Evolutionary conservation across 2,329 filamentous ascomycete genomes (phyloP), one percentile per base, ranked within the genome.

Genomic region (Aspergillus carbonarius): DNA sequence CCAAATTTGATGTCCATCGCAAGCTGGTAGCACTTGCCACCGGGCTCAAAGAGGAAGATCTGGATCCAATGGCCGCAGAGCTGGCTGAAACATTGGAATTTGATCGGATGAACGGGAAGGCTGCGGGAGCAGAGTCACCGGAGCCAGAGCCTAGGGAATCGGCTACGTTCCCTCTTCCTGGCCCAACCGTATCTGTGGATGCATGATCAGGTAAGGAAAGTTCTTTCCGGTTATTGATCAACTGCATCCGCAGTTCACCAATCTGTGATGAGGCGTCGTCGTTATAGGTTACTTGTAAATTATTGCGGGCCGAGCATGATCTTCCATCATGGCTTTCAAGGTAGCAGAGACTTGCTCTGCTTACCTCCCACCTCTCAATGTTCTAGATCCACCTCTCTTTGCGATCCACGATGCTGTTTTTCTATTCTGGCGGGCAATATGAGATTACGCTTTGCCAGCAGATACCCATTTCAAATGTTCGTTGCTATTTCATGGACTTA

Each of bases 11-110:
- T 54, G 77, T 79, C 61, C 77, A 80, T 62, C 74, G 78, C 46
- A 79, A 76, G 61, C 70, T 81, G 5, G 78, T 81, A 15, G 72
- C 77, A 50, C 71, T 81, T 48, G 78, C 78, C 12, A 81, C 78
- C 0, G 77, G 78, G 0, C 66, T 81, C 18, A 77, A 76, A 58
- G 78, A 80, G 62, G 77, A 80, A 52, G 77, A 80, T 18, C 68
- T 81, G 9, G 78, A 81, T 57, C 76, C 72, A 2, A 79, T 81
- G 77, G 74, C 77, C 7, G 75, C 72, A 30, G 78, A 81, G 60
- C 63, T 81, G 57, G 73, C 78, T 6, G 76, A 78, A 59, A 78
- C 75, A 15, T 65, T 81, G 42, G 77, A 79, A 58, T 78, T 78
- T 57, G 74, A 77, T 55, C 71, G 76, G 40, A 70, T 72, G 62